Conservation (phyloP, 176 grass and related monocot species). For the bread wheat (Triticum aestivum) region DNA sequence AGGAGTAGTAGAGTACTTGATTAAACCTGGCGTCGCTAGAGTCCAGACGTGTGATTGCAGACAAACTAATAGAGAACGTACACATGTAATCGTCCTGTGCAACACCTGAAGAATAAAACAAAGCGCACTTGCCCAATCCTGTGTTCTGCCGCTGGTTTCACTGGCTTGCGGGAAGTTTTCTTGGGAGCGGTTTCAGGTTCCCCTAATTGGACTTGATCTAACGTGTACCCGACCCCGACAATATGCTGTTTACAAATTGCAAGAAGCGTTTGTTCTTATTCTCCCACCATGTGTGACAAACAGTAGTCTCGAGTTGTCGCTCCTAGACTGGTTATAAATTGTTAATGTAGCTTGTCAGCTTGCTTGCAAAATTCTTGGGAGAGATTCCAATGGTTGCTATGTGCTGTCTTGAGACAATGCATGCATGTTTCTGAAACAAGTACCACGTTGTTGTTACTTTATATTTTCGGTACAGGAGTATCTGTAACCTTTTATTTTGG, state of each 20-base stretch:
- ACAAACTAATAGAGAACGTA: background rate
- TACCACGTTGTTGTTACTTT: conserved; percentile 18
- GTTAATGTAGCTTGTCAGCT: conserved; percentile 20
- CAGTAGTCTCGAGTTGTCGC: conserved; percentile 35
- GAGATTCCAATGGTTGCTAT: conserved; percentile 5
- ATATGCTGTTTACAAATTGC: conserved; percentile 16
- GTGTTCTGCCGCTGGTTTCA: conserved; percentile 61
- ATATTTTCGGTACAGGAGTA: background rate
- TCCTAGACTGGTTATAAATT: conserved; percentile 17
- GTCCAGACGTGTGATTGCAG: conserved; percentile 7
- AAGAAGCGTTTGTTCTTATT: conserved; percentile 50
- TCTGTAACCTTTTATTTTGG: background rate
- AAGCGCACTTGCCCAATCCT: conserved; percentile 35
- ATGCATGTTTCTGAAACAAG: conserved; percentile 17
- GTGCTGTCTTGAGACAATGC: background rate
- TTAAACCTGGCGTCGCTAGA: background rate
- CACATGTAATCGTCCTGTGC: conserved; percentile 12
- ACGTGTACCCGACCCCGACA: conserved; percentile 19
- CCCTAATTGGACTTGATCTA: conserved; percentile 23
- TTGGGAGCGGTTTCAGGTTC: conserved; percentile 36
- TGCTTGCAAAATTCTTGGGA: conserved; percentile 25
- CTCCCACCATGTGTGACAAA: conserved; percentile 25
- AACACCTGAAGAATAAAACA: conserved; percentile 28
- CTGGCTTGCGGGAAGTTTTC: conserved; percentile 11
- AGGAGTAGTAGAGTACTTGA: background rate